Percentiles rank a stretch among this genome's conserved stretches.
Evolutionary conservation across 192 early-diverging fungal genomes (phyloP).

Genomic region (Diversispora eburnea): DNA sequence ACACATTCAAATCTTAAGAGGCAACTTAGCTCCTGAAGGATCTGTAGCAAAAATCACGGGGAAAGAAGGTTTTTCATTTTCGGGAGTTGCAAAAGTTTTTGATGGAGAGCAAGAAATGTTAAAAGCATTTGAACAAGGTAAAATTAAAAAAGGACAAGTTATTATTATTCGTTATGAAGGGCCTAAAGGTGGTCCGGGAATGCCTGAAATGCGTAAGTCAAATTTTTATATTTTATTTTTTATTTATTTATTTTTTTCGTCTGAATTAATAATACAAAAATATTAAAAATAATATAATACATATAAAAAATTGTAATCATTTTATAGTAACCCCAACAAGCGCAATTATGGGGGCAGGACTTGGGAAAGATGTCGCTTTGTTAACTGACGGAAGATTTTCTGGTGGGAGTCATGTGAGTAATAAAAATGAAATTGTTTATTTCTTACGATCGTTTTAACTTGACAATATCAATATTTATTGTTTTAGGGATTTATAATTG

Average conservation of each 20-base stretch:
- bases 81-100: conserved; percentile 85
- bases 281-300: not conserved
- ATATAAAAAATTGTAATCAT: not conserved
- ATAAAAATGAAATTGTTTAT: not conserved
- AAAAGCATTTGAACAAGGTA: conserved; percentile 74
- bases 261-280: not conserved
- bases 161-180: conserved; percentile 97
- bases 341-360: conserved; percentile 98
- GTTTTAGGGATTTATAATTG: conserved; percentile 93
- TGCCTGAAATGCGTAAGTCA: conserved; percentile 94
- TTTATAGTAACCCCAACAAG: conserved; percentile 82
- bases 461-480: conserved; percentile 15
- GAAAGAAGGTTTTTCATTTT: conserved; percentile 92
- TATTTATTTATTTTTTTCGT: not conserved
- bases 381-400: conserved; percentile 99
- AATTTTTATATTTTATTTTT: conserved; percentile 16
- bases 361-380: conserved; percentile 95
- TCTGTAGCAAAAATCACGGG: conserved; percentile 99
- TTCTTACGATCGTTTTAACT: not conserved
- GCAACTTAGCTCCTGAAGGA: conserved; percentile 93
- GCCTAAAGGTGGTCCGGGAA: conserved; percentile 97
- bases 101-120: conserved; percentile 94
- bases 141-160: conserved; percentile 89
- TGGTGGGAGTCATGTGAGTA: conserved; percentile 86
- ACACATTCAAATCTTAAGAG: conserved; percentile 91